Percentiles rank a stretch among this genome's conserved stretches.
phyloP scores from a whole-genome alignment of 2,329 filamentous ascomycete species.

The Cordyceps fumosorosea region DNA sequence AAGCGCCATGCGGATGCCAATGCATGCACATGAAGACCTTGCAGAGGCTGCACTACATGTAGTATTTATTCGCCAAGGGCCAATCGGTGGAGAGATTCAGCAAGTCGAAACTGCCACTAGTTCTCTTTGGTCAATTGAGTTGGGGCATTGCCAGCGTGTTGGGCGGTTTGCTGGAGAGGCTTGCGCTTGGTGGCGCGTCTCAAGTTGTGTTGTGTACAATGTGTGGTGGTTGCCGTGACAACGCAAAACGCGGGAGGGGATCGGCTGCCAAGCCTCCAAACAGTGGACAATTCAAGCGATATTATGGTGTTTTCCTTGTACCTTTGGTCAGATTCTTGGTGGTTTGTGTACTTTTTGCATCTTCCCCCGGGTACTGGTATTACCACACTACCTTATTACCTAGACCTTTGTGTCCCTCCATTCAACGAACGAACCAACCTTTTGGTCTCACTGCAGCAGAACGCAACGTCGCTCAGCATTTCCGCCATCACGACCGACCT shows the following conservation, averaged over 20 bases:
- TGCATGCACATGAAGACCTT: background rate
- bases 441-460: constrained; percentile 6
- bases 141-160: background rate
- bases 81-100: background rate
- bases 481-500: background rate
- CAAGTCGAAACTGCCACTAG: constrained; percentile 13
- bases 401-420: background rate
- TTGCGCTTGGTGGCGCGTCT: background rate
- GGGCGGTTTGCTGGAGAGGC: background rate
- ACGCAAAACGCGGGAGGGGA: constrained; percentile 4
- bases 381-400: background rate
- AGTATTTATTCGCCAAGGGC: background rate
- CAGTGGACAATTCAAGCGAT: background rate
- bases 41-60: background rate
- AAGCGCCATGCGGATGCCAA: background rate
- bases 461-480: constrained; percentile 4
- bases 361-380: too few relatives aligned
- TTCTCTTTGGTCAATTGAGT: background rate
- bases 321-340: background rate
- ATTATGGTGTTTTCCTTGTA: background rate
- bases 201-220: background rate
- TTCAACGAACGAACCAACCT: background rate
- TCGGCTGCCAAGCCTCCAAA: background rate
- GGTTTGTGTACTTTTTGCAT: constrained; percentile 1
- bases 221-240: constrained; percentile 7